Evolutionary conservation across 1,139 yeast genomes (phyloP).

Genomic region (Kodamaea fungicola): DNA sequence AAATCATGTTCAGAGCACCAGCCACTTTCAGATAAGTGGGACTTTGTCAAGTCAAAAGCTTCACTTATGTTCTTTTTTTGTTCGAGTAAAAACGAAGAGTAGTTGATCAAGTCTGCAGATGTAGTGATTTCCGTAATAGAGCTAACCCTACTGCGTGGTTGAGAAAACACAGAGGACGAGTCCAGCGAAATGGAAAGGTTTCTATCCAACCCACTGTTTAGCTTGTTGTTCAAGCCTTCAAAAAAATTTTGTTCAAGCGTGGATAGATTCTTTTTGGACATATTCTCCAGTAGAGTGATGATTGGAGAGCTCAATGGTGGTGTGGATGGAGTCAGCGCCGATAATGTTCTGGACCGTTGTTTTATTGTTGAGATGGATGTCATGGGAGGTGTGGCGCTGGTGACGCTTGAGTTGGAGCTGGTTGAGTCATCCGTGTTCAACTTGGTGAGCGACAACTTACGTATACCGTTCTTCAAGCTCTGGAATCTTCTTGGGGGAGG

Average conservation of each 20-base stretch:
- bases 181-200: constrained; percentile 5
- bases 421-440: constrained; percentile 7
- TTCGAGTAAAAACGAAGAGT: constrained; percentile 26
- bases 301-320: constrained; percentile 39
- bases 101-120: constrained; percentile 32
- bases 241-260: constrained; percentile 39
- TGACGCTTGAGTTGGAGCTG: constrained; percentile 17
- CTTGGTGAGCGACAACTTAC: constrained; percentile 23
- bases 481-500: constrained; percentile 24
- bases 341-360: constrained; percentile 10
- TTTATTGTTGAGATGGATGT: constrained; percentile 1
- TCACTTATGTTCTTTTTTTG: constrained; percentile 32
- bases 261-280: constrained; percentile 27
- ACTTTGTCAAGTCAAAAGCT: constrained; percentile 35
- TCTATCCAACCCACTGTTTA: constrained; percentile 2
- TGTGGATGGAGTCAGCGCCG: constrained; percentile 25
- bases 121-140: constrained; percentile 25
- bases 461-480: constrained; percentile 35
- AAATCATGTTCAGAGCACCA: constrained; percentile 48
- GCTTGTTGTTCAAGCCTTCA: constrained; percentile 18
- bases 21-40: constrained; percentile 35
- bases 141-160: constrained; percentile 10
- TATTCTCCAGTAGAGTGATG: constrained; percentile 40
- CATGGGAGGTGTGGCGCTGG: constrained; percentile 3
- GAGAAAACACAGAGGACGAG: constrained; percentile 2